Percentiles rank a stretch among this genome's conserved stretches.
Evolutionary conservation across 2,329 filamentous ascomycete genomes (phyloP).

Genomic region (Trichophyton verrucosum): DNA sequence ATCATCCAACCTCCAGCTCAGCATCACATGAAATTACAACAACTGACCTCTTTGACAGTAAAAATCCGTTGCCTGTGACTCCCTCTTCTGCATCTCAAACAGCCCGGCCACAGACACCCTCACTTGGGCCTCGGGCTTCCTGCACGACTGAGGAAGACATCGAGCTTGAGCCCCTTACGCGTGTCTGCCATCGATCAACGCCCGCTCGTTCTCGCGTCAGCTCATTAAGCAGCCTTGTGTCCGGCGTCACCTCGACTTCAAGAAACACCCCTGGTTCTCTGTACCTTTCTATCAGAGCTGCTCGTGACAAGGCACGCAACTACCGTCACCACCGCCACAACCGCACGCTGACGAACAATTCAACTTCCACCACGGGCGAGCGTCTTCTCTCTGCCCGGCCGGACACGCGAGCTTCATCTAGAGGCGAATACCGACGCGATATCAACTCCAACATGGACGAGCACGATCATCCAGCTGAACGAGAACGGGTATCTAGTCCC

Average conservation of each 20-base stretch:
- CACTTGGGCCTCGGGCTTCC: neutral
- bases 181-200: neutral
- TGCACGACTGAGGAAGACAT: neutral
- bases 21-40: neutral
- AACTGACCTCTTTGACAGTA: constrained; percentile 12
- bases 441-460: neutral
- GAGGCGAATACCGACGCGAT: neutral
- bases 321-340: neutral
- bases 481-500: neutral
- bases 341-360: constrained; percentile 6
- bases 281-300: constrained; percentile 10
- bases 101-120: neutral
- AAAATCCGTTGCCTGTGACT: constrained; percentile 10
- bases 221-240: constrained; percentile 5
- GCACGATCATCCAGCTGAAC: neutral
- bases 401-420: neutral
- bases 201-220: neutral
- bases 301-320: constrained; percentile 7
- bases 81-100: neutral
- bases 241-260: neutral
- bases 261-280: constrained; percentile 9
- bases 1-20: neutral
- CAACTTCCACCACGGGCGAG: neutral
- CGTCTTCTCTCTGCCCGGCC: neutral
- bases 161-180: neutral